Percentiles rank a stretch among this genome's conserved stretches.
These are phyloP conservation scores for Quercus parvula DNA, from an alignment of 306 rosid species.

Conservation along the genomic window DNA sequence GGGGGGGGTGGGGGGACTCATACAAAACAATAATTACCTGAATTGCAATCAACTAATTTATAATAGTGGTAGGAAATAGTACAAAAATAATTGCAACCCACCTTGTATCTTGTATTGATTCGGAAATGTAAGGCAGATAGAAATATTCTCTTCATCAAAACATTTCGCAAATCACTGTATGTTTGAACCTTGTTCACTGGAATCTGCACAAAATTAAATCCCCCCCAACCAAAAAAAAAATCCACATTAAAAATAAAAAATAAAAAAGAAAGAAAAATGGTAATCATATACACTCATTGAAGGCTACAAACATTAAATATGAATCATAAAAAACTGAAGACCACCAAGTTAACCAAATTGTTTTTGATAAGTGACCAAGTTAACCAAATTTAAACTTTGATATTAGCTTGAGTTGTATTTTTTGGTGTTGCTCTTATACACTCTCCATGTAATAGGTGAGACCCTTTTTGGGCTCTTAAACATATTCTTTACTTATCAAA, in stretches of 20 bases:
- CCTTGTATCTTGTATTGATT: slow-evolving; percentile 97
- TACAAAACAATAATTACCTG: not conserved
- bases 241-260: not conserved
- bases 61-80: slow-evolving; percentile 4
- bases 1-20: not conserved
- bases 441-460: not conserved
- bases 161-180: slow-evolving; percentile 82
- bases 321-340: not conserved
- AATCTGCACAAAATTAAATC: slow-evolving; percentile 56
- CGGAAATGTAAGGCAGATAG: slow-evolving; percentile 97
- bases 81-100: slow-evolving; percentile 26
- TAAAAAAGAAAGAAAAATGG: not conserved
- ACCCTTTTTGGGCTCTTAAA: too few species aligned
- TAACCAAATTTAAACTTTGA: not conserved
- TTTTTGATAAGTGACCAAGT: too few species aligned
- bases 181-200: slow-evolving; percentile 89
- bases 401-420: not conserved
- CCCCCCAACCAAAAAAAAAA: too few species aligned
- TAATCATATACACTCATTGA: not conserved
- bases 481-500: too few species aligned
- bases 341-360: not conserved
- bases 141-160: slow-evolving; percentile 98
- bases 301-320: not conserved
- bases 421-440: not conserved
- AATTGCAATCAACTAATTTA: not conserved